A percentile compares a stretch with the other conserved stretches of the same genome.
These are phyloP conservation scores for Tuber brumale DNA, from an alignment of 495 filamentous ascomycete genomes.

Conservation along the genomic window DNA sequence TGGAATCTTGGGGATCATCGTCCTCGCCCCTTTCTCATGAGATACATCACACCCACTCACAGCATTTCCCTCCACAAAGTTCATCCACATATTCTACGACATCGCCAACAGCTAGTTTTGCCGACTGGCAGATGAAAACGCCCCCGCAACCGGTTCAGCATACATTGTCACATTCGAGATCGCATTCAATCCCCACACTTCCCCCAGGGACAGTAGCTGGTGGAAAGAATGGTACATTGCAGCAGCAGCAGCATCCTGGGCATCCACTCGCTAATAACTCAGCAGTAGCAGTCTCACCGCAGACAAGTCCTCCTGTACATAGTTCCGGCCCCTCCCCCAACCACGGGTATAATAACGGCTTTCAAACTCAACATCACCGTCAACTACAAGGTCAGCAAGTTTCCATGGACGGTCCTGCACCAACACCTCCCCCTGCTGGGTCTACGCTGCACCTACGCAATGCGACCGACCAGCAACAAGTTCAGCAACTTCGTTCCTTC, in stretches of 20 bases:
- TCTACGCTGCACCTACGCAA: slow-evolving; percentile 25
- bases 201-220: slow-evolving; percentile 24
- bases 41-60: slow-evolving; percentile 31
- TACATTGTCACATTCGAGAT: slow-evolving; percentile 37
- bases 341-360: slow-evolving; percentile 29
- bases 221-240: slow-evolving; percentile 32
- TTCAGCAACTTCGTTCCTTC: slow-evolving; percentile 32
- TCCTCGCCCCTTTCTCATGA: slow-evolving; percentile 35
- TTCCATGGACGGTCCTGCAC: slow-evolving; percentile 27
- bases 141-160: slow-evolving; percentile 35
- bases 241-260: slow-evolving; percentile 34
- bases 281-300: slow-evolving; percentile 20
- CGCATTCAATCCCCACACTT: slow-evolving; percentile 34
- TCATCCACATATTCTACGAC: slow-evolving; percentile 34
- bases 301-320: slow-evolving; percentile 29
- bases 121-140: slow-evolving; percentile 34
- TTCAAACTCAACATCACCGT: slow-evolving; percentile 32
- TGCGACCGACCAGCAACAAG: slow-evolving; percentile 33
- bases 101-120: slow-evolving; percentile 27
- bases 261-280: slow-evolving; percentile 26
- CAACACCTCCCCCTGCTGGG: slow-evolving; percentile 19
- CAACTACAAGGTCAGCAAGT: slow-evolving; percentile 33
- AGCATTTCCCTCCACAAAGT: slow-evolving; percentile 37
- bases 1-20: slow-evolving; percentile 36
- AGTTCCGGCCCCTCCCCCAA: slow-evolving; percentile 26